Evolutionary conservation across 2,329 filamentous ascomycete genomes (phyloP), one percentile per base, ranked within the genome.

Genomic region (Alternaria brassicicola): DNA sequence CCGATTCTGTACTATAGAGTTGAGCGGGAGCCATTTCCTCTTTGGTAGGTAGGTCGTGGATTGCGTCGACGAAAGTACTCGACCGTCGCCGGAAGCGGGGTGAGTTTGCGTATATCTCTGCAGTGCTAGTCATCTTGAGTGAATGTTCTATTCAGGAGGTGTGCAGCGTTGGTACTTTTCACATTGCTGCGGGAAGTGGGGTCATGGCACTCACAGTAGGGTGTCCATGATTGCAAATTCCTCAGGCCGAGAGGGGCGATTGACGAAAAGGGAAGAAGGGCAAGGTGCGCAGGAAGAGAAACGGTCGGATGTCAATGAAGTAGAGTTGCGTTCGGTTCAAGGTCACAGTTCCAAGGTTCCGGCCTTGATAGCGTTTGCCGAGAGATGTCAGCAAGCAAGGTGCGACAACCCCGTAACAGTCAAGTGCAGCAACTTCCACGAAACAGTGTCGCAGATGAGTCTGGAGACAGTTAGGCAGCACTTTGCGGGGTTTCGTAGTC

Each of bases 1-100:
- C 95, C 46, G 94, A 98, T 85, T 98, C 96, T 52, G 95, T 99
- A 78, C 93, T 97, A 82, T 99, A 99, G 43, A 99, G 85, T 81
- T 99, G 95, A 67, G 95, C 95, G 28, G 95, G 95, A 5, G 95
- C 95, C 86, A 96, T 87, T 68, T 94, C 86, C 57, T 85, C 84
- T 70, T 92, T 92, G 74, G 93, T 90, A 8, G 91, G 88, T 52
- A 96, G 84, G 82, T 98, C 94, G 79, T 98, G 94, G 71, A 98
- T 97, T 65, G 92, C 94, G 83, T 98, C 95, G 71, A 97, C 93
- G 77, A 96, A 97, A 35, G 93, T 97, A 67, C 93, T 97, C 70
- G 94, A 97, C 79, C 92, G 91, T 71, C 95, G 89, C 64, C 93
- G 89, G 76, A 96, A 96, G 67, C 91, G 89, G 57, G 92, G 92